These are phyloP conservation scores for Alternaria atra DNA, from an alignment of 2,329 filamentous ascomycete species.

Conservation along the genomic window DNA sequence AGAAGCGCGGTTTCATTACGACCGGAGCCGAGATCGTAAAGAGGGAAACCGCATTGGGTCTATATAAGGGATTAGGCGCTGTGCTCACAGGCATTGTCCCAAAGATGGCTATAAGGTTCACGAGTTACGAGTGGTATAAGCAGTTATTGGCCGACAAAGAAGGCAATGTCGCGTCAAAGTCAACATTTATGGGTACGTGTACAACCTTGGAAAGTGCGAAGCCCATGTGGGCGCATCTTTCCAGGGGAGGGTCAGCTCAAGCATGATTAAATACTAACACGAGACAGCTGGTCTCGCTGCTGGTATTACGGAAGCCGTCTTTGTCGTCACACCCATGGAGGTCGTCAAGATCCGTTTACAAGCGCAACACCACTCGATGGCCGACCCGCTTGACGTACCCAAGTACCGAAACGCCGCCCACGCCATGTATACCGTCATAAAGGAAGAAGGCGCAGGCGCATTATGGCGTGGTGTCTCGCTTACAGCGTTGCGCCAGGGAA, in stretches of 20 bases:
- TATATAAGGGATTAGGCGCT: slow-evolving; percentile 98
- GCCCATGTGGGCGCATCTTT: not conserved
- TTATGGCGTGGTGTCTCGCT: slow-evolving; percentile 93
- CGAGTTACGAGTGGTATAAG: slow-evolving; percentile 96
- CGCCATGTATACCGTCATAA: slow-evolving; percentile 83
- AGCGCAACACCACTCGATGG: slow-evolving; percentile 97
- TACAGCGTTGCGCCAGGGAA: slow-evolving; percentile 92
- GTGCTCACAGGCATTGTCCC: slow-evolving; percentile 96
- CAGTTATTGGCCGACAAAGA: slow-evolving; percentile 74
- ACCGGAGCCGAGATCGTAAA: slow-evolving; percentile 88
- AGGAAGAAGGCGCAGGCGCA: slow-evolving; percentile 87
- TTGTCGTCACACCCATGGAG: slow-evolving; percentile 98
- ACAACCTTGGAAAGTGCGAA: not conserved
- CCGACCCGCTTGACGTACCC: slow-evolving; percentile 92
- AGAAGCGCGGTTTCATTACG: slow-evolving; percentile 84
- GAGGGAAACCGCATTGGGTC: slow-evolving; percentile 87
- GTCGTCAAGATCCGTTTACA: slow-evolving; percentile 98
- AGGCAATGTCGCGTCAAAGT: slow-evolving; percentile 72
- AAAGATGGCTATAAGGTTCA: slow-evolving; percentile 99
- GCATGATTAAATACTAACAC: slow-evolving; percentile 21
- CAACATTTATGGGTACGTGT: slow-evolving; percentile 74
- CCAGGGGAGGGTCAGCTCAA: not conserved
- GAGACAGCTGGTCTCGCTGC: slow-evolving; percentile 81
- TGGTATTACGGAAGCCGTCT: slow-evolving; percentile 94
- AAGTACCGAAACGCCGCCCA: slow-evolving; percentile 96